phyloP scores from a whole-genome alignment of 2,329 filamentous ascomycete species.

The Fusarium sp. region DNA sequence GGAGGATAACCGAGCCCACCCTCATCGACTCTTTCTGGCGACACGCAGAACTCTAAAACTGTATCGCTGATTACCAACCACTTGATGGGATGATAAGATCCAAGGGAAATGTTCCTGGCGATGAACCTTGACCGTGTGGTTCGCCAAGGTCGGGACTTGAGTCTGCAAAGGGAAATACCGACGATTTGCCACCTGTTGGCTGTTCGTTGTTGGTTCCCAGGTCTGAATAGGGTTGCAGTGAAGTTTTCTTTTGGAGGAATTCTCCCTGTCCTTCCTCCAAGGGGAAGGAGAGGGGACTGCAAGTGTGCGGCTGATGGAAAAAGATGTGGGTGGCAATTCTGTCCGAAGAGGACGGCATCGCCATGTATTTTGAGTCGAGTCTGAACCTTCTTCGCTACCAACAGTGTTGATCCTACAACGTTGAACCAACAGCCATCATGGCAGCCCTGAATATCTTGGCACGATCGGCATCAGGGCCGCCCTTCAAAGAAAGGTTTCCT shows the following conservation, averaged over 20 bases:
- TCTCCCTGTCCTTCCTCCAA: not conserved
- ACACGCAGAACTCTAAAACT: not conserved
- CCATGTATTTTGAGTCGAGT: not conserved
- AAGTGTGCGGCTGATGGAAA: not conserved
- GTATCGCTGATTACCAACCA: not conserved
- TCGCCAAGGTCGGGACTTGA: not conserved
- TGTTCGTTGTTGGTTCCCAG: not conserved
- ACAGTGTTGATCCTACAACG: not conserved
- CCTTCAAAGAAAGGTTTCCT: not conserved
- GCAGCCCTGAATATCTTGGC: not conserved
- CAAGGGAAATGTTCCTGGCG: not conserved
- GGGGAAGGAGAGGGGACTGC: not conserved
- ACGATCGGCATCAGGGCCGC: not conserved
- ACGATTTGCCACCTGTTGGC: not conserved
- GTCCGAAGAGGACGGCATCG: not conserved
- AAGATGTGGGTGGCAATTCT: not conserved
- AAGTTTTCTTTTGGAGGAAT: not conserved
- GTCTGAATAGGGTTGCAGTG: not conserved
- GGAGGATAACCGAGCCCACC: not conserved
- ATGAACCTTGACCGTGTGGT: not conserved
- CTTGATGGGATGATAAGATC: not conserved
- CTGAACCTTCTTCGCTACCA: not conserved
- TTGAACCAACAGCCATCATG: not conserved
- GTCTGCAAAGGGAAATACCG: not conserved
- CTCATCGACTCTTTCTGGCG: not conserved